A percentile compares a stretch with the other conserved stretches of the same genome.
Evolutionary conservation across 805 yeast genomes (phyloP).

Genomic region (Saccharomyces paradoxus): DNA sequence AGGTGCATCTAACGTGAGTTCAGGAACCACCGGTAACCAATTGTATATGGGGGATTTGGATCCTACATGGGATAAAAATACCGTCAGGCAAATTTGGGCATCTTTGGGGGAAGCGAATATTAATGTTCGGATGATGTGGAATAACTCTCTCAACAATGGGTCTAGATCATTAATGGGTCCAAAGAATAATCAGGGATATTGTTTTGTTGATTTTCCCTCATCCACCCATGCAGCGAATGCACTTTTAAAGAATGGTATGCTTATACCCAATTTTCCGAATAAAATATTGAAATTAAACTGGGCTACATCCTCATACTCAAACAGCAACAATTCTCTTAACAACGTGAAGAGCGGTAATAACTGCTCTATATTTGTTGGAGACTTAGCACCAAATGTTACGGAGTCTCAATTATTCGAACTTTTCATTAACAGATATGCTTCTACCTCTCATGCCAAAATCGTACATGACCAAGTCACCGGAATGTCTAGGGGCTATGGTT

Average conservation of each 20-base stretch:
- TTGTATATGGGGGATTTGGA: slow-evolving; percentile 91
- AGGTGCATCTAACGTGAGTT: not conserved
- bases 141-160: slow-evolving; percentile 35
- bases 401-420: slow-evolving; percentile 57
- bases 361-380: slow-evolving; percentile 78
- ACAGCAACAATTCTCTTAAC: not conserved
- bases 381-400: slow-evolving; percentile 62
- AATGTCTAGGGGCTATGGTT: slow-evolving; percentile 78
- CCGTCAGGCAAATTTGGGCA: slow-evolving; percentile 62
- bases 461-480: slow-evolving; percentile 68
- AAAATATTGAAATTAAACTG: slow-evolving; percentile 64
- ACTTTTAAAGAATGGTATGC: slow-evolving; percentile 55
- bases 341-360: slow-evolving; percentile 30
- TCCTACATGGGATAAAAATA: slow-evolving; percentile 70
- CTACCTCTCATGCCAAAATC: slow-evolving; percentile 67
- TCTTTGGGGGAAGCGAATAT: slow-evolving; percentile 51
- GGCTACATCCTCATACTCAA: slow-evolving; percentile 42
- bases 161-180: slow-evolving; percentile 16
- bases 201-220: slow-evolving; percentile 68
- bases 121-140: slow-evolving; percentile 65
- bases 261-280: slow-evolving; percentile 51
- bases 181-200: slow-evolving; percentile 57
- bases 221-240: slow-evolving; percentile 58
- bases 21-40: slow-evolving; percentile 16
- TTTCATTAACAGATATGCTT: slow-evolving; percentile 63